phyloP scores from a whole-genome alignment of 768 basidiomycete genomes.

The Daedaleopsis nitida region DNA sequence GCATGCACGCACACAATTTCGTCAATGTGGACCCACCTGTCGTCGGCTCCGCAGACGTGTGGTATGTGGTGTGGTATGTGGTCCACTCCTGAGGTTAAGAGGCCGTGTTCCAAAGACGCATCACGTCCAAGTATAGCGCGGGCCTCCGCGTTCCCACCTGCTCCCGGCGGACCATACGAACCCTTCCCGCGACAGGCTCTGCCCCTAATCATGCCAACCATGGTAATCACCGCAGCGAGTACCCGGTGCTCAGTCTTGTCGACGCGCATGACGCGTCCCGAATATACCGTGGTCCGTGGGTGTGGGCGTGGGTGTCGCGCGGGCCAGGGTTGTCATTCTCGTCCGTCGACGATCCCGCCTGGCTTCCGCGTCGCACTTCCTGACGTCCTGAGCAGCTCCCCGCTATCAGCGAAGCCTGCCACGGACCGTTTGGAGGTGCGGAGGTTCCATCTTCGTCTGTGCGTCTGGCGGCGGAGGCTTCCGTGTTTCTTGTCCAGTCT shows the following conservation, averaged over 20 bases:
- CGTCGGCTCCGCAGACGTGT: background rate
- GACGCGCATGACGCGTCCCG: background rate
- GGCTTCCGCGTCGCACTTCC: background rate
- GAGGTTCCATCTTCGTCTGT: background rate
- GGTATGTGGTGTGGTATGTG: too few relatives aligned
- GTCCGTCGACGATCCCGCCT: constrained; percentile 14
- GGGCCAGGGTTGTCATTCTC: background rate
- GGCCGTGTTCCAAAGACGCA: too few relatives aligned
- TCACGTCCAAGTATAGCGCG: background rate
- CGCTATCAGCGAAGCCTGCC: background rate
- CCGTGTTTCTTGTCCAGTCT: too few relatives aligned
- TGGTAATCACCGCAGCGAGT: background rate
- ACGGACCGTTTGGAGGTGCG: background rate
- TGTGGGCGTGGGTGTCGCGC: background rate
- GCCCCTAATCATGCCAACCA: background rate
- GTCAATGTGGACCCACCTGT: constrained; percentile 15
- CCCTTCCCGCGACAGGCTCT: background rate
- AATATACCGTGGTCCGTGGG: too few relatives aligned
- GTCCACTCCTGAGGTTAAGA: background rate
- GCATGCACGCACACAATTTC: constrained; percentile 7
- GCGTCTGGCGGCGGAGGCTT: too few relatives aligned
- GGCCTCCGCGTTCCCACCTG: background rate
- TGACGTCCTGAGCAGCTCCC: background rate
- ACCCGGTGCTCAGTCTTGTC: background rate
- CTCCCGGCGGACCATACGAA: background rate